Evolutionary conservation across 495 filamentous ascomycete genomes (phyloP).

Genomic region (Penicillium subrubescens): DNA sequence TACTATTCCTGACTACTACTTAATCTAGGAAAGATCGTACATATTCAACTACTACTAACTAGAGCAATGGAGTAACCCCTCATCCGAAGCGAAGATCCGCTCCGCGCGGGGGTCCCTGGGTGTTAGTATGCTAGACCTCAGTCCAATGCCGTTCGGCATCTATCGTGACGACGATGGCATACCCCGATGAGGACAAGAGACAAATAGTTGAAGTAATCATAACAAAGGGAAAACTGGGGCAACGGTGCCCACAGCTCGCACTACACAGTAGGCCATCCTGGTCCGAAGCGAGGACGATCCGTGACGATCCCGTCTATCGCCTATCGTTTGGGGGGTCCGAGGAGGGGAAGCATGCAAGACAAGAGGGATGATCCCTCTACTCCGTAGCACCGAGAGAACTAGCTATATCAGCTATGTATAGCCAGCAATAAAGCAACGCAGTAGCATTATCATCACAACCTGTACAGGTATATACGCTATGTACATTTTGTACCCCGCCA

Average conservation of each 20-base stretch:
- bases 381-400: too few relatives aligned
- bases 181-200: not conserved
- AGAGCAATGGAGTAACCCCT: not conserved
- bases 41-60: not conserved
- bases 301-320: conserved; percentile 17
- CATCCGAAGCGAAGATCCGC: not conserved
- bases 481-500: not conserved
- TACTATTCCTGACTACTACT: not conserved
- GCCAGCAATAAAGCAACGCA: not conserved
- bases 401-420: not conserved
- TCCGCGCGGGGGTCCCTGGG: not conserved
- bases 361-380: not conserved
- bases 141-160: conserved; percentile 16
- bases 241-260: conserved; percentile 11
- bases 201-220: not conserved
- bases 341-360: not conserved
- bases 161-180: conserved; percentile 8
- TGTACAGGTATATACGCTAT: not conserved
- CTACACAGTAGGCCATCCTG: conserved; percentile 2
- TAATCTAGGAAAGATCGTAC: not conserved
- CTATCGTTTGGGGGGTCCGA: not conserved
- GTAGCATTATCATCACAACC: not conserved
- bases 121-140: not conserved
- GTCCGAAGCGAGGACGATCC: conserved; percentile 25
- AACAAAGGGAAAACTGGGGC: conserved; percentile 11